Base-by-base conservation (phyloP, 2,329 filamentous ascomycete species). In the Coniochaeta sp. region DNA sequence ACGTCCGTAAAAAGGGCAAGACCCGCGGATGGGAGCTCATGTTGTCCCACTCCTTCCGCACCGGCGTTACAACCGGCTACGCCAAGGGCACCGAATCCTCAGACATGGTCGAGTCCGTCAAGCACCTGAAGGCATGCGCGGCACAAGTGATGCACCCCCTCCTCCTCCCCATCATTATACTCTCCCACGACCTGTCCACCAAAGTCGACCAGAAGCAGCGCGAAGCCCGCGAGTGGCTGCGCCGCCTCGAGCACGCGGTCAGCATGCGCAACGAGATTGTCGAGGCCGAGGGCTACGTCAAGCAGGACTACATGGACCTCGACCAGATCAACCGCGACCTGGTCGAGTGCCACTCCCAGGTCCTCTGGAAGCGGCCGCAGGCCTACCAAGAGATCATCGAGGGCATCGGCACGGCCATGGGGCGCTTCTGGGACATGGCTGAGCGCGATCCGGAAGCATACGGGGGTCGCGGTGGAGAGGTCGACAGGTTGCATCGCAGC, bases 21-120 rank as follows among this genome's bases (percentile, higher is more conserved):
- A 87, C 84, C 17, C 80, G 85, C 60, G 85, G 85, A 52, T 87
- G 83, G 83, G 85, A 87, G 72, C 76, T 86, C 60, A 84, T 85
- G 76, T 77, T 87, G 40, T 85, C 82, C 3, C 77, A 87, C 70
- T 79, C 77, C 55, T 80, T 86, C 71, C 74, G 71, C 14, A 80
- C 78, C 2, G 73, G 74, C 64, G 77, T 86, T 64, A 87, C 84
- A 1, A 82, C 81, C 1, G 85, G 84, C 59, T 87, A 79, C 69
- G 77, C 82, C 67, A 87, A 87, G 73, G 84, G 84, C 61, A 87
- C 85, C 1, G 71, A 78, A 34, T 81, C 78, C 59, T 84, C 83
- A 33, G 79, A 85, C 66, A 76, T 87, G 44, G 72, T 76, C 55
- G 69, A 72, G 36, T 76, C 77, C 55, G 74, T 87, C 61, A 64